A percentile compares a stretch with the other conserved stretches of the same genome.
These are phyloP conservation scores for Fusarium solani-melongenae DNA, from an alignment of 2,329 filamentous ascomycete species.

Conservation along the genomic window DNA sequence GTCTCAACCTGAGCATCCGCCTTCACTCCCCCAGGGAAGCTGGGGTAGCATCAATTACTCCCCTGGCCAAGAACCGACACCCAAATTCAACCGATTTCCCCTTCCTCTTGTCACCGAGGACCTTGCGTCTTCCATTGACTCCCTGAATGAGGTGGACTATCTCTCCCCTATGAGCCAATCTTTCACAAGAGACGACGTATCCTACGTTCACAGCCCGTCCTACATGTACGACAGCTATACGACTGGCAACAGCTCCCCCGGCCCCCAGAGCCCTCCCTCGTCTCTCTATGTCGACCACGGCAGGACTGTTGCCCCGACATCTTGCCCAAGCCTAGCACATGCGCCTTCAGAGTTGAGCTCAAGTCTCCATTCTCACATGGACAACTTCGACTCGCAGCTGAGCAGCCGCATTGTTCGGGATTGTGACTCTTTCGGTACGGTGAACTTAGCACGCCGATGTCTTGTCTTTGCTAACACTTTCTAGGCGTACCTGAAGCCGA, in stretches of 20 bases:
- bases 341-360: constrained; percentile 70
- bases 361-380: constrained; percentile 69
- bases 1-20: constrained; percentile 58
- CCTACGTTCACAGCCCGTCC: constrained; percentile 66
- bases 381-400: constrained; percentile 67
- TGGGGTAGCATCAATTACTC: constrained; percentile 63
- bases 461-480: constrained; percentile 52
- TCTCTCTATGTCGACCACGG: constrained; percentile 66
- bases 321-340: constrained; percentile 71
- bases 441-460: constrained; percentile 48
- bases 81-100: constrained; percentile 58
- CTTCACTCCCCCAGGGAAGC: constrained; percentile 53
- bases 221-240: constrained; percentile 69
- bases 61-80: constrained; percentile 48
- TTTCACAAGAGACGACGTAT: constrained; percentile 68
- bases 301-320: constrained; percentile 62
- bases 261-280: constrained; percentile 66
- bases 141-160: constrained; percentile 72
- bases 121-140: constrained; percentile 67
- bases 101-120: constrained; percentile 61
- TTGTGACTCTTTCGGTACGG: constrained; percentile 67
- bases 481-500: constrained; percentile 65
- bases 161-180: constrained; percentile 69
- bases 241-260: constrained; percentile 60
- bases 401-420: constrained; percentile 65